Conservation (phyloP, 2,329 filamentous ascomycete genomes). For the Claviceps citrina region DNA sequence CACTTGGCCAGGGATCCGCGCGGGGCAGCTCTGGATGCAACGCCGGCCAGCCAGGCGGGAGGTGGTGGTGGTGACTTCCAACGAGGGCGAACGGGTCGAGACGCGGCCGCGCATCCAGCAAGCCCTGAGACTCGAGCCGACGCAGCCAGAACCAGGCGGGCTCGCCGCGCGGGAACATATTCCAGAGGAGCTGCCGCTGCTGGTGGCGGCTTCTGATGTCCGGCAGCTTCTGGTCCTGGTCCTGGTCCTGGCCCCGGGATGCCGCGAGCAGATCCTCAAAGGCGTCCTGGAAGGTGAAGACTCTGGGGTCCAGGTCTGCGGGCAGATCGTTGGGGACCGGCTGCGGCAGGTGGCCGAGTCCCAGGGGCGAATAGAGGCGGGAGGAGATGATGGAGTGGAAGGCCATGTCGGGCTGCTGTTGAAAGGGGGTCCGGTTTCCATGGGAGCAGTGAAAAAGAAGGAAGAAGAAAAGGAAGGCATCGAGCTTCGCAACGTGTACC, state of each 20-base stretch:
- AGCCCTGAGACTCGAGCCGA: slow-evolving; percentile 21
- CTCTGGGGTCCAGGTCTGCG: slow-evolving; percentile 18
- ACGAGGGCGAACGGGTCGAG: slow-evolving; percentile 11
- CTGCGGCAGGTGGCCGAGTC: slow-evolving; percentile 29
- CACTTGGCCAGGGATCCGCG: slow-evolving; percentile 14
- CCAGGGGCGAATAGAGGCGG: slow-evolving; percentile 16
- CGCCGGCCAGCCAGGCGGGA: slow-evolving; percentile 12
- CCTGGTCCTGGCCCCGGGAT: slow-evolving; percentile 27
- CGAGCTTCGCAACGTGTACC: too few species aligned
- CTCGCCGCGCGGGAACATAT: slow-evolving; percentile 25
- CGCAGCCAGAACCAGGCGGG: slow-evolving; percentile 28
- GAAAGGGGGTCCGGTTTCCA: not conserved
- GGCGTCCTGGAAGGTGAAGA: slow-evolving; percentile 40
- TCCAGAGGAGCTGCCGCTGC: slow-evolving; percentile 21
- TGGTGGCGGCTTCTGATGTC: slow-evolving; percentile 22
- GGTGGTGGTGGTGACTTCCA: slow-evolving; percentile 3
- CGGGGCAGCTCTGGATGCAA: slow-evolving; percentile 19
- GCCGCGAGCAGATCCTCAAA: slow-evolving; percentile 42
- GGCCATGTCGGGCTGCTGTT: slow-evolving; percentile 4
- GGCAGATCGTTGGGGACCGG: slow-evolving; percentile 31
- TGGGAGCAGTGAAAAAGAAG: too few species aligned
- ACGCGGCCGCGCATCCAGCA: slow-evolving; percentile 23
- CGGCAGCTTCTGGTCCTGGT: slow-evolving; percentile 25
- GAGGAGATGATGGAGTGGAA: slow-evolving; percentile 13
- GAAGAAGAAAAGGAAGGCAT: too few species aligned